Conservation (phyloP, 2,329 filamentous ascomycete genomes). For the Hypocreales sp. region DNA sequence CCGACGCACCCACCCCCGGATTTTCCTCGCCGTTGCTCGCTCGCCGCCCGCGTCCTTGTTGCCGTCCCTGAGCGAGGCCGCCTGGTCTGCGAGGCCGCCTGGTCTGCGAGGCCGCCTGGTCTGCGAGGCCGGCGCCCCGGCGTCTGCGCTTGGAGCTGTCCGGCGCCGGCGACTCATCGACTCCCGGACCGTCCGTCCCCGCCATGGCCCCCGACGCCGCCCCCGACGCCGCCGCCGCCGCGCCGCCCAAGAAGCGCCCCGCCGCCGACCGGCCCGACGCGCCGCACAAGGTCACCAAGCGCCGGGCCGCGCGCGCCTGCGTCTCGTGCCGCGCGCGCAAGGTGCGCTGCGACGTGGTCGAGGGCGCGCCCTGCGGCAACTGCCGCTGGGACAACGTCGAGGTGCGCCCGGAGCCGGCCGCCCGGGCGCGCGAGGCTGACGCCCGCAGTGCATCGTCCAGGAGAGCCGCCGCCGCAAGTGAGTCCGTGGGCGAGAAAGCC, state of each 20-base stretch:
- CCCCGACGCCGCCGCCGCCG: slow-evolving; percentile 9
- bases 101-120: too few relatives aligned
- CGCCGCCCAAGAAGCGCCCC: slow-evolving; percentile 17
- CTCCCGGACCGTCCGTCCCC: too few relatives aligned
- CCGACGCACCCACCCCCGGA: too few relatives aligned
- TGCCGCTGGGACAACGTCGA: slow-evolving; percentile 69
- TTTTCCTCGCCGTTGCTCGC: too few relatives aligned
- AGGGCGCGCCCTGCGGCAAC: slow-evolving; percentile 76
- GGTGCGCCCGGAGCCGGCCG: slow-evolving; percentile 18
- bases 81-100: too few relatives aligned
- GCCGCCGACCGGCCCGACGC: slow-evolving; percentile 12
- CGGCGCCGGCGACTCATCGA: too few relatives aligned
- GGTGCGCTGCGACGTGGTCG: slow-evolving; percentile 86
- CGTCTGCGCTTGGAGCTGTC: too few relatives aligned
- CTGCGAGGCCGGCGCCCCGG: too few relatives aligned
- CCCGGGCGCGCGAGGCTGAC: too few relatives aligned
- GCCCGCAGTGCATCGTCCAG: slow-evolving; percentile 49
- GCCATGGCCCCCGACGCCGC: slow-evolving; percentile 9
- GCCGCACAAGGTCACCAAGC: slow-evolving; percentile 45
- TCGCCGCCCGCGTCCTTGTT: too few relatives aligned
- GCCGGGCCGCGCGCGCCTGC: slow-evolving; percentile 81
- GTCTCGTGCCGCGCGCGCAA: slow-evolving; percentile 80
- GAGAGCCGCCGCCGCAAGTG: slow-evolving; percentile 79
- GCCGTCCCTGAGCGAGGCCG: too few relatives aligned
- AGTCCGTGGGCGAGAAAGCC: too few relatives aligned